Evolutionary conservation across 192 early-diverging fungal species (phyloP).

Genomic region (Coemansia biformis): DNA sequence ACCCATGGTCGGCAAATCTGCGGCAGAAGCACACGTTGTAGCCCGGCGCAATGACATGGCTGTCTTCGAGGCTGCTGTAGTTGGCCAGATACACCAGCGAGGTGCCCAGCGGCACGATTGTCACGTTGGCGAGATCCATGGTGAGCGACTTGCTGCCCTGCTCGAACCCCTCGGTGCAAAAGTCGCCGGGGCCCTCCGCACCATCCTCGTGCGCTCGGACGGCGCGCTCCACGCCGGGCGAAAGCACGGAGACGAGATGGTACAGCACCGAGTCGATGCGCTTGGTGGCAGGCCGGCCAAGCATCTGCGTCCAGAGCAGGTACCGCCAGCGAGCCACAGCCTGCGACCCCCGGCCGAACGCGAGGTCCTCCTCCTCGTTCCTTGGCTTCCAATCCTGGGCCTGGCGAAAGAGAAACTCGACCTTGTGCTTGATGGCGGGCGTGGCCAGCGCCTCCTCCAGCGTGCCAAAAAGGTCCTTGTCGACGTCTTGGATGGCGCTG

Average conservation of each 20-base stretch:
- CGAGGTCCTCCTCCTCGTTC: background rate
- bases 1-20: conserved; percentile 7
- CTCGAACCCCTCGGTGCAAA: conserved; percentile 25
- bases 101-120: background rate
- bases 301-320: conserved; percentile 29
- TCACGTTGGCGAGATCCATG: background rate
- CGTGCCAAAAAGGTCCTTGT: background rate
- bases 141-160: conserved; percentile 3
- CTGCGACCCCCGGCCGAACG: conserved; percentile 13
- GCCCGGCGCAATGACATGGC: conserved; percentile 14
- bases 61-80: conserved; percentile 1
- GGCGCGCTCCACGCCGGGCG: conserved; percentile 11
- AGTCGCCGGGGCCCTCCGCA: background rate
- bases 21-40: conserved; percentile 31
- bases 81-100: conserved; percentile 9
- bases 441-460: conserved; percentile 1
- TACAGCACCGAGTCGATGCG: conserved; percentile 34
- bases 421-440: background rate
- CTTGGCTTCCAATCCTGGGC: conserved; percentile 13
- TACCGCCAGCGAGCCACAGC: conserved; percentile 37
- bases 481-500: conserved; percentile 6
- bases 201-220: background rate
- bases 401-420: conserved; percentile 8
- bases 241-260: conserved; percentile 14
- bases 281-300: conserved; percentile 12